Base-by-base conservation (phyloP, 2,329 filamentous ascomycete genomes). In the Epichloe uncinata region DNA sequence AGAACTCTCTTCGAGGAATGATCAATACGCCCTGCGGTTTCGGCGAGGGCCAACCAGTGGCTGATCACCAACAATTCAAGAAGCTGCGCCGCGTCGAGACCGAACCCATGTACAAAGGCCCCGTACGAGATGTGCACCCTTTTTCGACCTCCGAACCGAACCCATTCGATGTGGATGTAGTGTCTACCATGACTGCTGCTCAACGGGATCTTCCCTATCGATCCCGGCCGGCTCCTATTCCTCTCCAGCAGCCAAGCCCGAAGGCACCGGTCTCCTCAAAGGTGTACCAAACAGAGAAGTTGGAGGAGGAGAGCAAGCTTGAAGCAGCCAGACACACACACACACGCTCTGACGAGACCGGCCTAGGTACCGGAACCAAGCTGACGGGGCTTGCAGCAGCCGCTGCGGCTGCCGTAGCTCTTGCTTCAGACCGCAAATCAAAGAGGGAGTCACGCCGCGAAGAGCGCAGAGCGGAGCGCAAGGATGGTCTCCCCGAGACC, bases 241-340 rank as follows among this genome's bases (percentile, higher is more conserved):
- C 82, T 11, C 73, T 96, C n/a, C 85, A 93, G 62, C 87, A 95
- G 58, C 90, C 90, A 2, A 84, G 89, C 57, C 90, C 90, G 2
- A 77, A 87, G 52, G 73, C 77, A 2, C 87, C 86, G 0, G 80
- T 94, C 3, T 82, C 82, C 37, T 77, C 78, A 53, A 77, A 78
- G 16, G 74, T 90, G 1, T 86, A 87, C 57, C 75, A 81, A 45
- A 69, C 74, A 35, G 66, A 69, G 38, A 67, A 63, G 43, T 55
- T 66, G 30, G 66, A 68, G 30, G 59, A 64, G 47, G 69, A 67
- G 33, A 62, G 58, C 36, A 65, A 60, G 34, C 64, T 59, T 15
- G 65, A 68, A 20, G 57, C 62, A 11, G 64, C 42, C 18, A 49
- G 62, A 48, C 50, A 57, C 18, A 51, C 55, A 16, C 61, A 58